Evolutionary conservation across 805 yeast genomes (phyloP).

Genomic region (Yamadazyma akitaensis): DNA sequence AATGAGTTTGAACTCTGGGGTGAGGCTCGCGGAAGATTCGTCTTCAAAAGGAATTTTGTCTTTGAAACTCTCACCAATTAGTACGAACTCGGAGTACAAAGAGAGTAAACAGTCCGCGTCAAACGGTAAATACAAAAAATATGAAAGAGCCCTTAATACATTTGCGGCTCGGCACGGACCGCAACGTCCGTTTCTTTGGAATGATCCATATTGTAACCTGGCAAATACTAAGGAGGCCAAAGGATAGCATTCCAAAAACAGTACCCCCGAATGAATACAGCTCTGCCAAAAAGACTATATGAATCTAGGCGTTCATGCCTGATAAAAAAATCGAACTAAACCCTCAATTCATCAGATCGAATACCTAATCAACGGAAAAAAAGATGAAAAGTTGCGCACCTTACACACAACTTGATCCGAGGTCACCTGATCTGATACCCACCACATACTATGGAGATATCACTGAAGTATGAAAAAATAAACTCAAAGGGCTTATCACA

Average conservation of each 20-base stretch:
- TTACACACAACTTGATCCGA: not conserved
- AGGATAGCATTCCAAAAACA: no score
- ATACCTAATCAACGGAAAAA: no score
- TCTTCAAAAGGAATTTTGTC: not conserved
- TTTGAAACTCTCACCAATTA: not conserved
- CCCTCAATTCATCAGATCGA: no score
- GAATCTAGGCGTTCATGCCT: no score
- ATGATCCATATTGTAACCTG: not conserved
- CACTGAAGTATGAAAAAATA: conserved; percentile 7
- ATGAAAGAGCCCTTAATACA: not conserved
- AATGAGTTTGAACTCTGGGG: not conserved
- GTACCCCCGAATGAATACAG: no score
- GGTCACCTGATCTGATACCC: not conserved
- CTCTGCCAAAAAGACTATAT: no score
- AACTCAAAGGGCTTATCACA: not conserved
- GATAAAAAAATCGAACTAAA: no score
- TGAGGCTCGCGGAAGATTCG: no score
- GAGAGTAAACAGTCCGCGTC: not conserved
- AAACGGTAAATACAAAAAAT: no score
- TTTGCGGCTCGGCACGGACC: not conserved
- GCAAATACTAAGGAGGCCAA: no score
- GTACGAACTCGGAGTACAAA: not conserved
- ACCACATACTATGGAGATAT: not conserved
- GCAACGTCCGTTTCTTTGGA: not conserved
- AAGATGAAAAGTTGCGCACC: not conserved